Conservation (phyloP, 164 flowering plant genomes). For the Stephania japonica region DNA sequence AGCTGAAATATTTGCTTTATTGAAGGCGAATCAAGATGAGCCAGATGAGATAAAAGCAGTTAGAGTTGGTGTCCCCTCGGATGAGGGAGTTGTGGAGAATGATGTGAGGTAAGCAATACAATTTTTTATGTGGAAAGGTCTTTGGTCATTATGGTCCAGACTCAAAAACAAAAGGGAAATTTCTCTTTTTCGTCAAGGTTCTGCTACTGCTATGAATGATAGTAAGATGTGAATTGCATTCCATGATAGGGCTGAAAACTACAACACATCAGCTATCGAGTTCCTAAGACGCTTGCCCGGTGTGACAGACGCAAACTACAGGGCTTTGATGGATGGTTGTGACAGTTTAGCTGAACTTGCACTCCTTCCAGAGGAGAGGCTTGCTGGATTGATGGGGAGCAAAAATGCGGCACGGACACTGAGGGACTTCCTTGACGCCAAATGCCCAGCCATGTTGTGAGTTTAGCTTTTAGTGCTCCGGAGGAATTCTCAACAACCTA, state of each 20-base stretch:
- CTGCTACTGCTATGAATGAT: background rate
- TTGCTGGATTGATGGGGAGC: conserved; percentile 92
- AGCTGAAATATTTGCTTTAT: conserved; percentile 86
- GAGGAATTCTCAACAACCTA: too few species aligned
- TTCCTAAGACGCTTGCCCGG: conserved; percentile 91
- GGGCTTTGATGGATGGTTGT: conserved; percentile 84
- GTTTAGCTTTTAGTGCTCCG: background rate
- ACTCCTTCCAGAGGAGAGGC: conserved; percentile 65
- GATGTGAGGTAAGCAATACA: conserved; percentile 69
- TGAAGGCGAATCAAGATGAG: conserved; percentile 96
- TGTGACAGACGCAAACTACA: conserved; percentile 86
- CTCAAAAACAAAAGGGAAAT: background rate
- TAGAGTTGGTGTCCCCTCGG: conserved; percentile 91
- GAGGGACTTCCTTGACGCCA: conserved; percentile 91
- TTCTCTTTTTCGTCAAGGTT: background rate
- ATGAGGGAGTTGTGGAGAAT: conserved; percentile 81
- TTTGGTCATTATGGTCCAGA: background rate
- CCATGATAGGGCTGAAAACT: conserved; percentile 78
- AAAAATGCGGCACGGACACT: conserved; percentile 78
- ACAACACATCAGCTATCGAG: conserved; percentile 91
- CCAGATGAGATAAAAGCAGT: conserved; percentile 82
- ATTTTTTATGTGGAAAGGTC: background rate
- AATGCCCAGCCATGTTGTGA: conserved; percentile 61
- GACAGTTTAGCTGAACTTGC: conserved; percentile 84
- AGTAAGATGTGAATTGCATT: background rate